phyloP scores from a whole-genome alignment of 1,284 basidiomycete species.

The Cutaneotrichosporon cavernicola region DNA sequence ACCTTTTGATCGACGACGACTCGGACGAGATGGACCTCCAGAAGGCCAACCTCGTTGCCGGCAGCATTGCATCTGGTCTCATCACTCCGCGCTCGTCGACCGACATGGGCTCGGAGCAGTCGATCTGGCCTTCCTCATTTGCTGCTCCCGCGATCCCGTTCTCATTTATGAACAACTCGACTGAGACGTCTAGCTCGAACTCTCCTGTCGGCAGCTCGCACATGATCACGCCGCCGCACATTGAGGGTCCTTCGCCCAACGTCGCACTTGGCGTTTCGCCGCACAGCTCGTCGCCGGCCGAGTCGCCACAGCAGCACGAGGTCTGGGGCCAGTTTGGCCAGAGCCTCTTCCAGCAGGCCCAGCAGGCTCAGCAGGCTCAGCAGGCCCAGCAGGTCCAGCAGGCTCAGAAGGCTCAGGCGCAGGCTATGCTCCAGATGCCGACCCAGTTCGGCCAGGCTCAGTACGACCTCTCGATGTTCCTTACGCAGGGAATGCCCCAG shows the following conservation, averaged over 20 bases:
- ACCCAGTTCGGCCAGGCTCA: conserved; percentile 19
- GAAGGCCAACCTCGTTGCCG: conserved; percentile 25
- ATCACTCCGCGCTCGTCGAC: conserved; percentile 39
- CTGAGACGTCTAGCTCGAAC: conserved; percentile 23
- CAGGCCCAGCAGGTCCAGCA: conserved; percentile 28
- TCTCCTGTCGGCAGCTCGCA: conserved; percentile 31
- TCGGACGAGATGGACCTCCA: conserved; percentile 36
- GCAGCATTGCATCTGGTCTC: conserved; percentile 27
- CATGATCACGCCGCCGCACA: conserved; percentile 37
- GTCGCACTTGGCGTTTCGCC: conserved; percentile 39
- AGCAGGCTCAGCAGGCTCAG: conserved; percentile 29
- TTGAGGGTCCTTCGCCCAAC: conserved; percentile 16
- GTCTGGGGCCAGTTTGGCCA: conserved; percentile 34
- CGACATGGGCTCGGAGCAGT: conserved; percentile 26
- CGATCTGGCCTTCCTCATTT: conserved; percentile 15
- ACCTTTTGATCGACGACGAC: conserved; percentile 41
- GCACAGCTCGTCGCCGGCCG: conserved; percentile 23
- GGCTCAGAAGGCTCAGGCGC: conserved; percentile 23
- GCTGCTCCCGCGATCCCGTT: conserved; percentile 23
- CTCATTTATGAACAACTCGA: conserved; percentile 36
- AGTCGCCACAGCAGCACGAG: conserved; percentile 14
- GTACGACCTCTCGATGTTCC: conserved; percentile 23
- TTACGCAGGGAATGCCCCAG: conserved; percentile 10
- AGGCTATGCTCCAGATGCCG: conserved; percentile 16
- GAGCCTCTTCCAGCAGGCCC: conserved; percentile 30